A percentile compares a stretch with the other conserved stretches of the same genome.
These are phyloP conservation scores for Lyophyllum shimeji DNA, from an alignment of 768 basidiomycete species.

Conservation along the genomic window DNA sequence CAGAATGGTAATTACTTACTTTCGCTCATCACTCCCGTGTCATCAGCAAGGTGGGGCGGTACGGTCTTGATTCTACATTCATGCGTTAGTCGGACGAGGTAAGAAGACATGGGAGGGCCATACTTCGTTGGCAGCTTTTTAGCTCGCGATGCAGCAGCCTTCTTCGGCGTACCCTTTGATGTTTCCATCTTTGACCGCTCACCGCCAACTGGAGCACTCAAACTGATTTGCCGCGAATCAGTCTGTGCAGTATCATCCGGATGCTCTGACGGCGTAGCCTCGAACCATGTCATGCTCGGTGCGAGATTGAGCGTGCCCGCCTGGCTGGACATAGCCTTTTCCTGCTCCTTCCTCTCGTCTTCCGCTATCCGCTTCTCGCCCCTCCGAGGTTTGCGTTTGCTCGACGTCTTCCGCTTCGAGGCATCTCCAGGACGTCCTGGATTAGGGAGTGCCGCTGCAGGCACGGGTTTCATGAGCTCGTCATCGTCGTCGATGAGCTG, in stretches of 20 bases:
- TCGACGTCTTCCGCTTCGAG: conserved; percentile 49
- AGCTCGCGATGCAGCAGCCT: conserved; percentile 34
- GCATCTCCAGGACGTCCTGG: conserved; percentile 30
- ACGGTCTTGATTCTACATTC: conserved; percentile 23
- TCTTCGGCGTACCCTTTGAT: conserved; percentile 57
- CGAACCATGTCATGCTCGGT: conserved; percentile 42
- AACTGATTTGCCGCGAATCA: conserved; percentile 11
- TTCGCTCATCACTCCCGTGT: conserved; percentile 59
- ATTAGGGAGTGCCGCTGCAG: conserved; percentile 25
- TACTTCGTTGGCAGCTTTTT: conserved; percentile 36
- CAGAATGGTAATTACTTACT: conserved; percentile 33
- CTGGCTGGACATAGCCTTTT: conserved; percentile 34
- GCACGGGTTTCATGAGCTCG: conserved; percentile 29
- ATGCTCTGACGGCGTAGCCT: conserved; percentile 38
- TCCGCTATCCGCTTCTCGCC: conserved; percentile 44
- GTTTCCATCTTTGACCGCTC: conserved; percentile 36
- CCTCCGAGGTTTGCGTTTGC: conserved; percentile 55
- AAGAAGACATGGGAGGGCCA: conserved; percentile 8
- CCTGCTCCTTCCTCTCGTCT: conserved; percentile 47
- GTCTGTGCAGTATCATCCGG: conserved; percentile 28
- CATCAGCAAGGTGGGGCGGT: conserved; percentile 43
- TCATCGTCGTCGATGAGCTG: conserved; percentile 71
- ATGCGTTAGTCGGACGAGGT: conserved; percentile 6
- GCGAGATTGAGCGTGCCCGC: conserved; percentile 35
- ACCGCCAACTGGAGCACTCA: conserved; percentile 18